These are phyloP conservation scores for Cryphonectria japonica DNA, from an alignment of 2,329 filamentous ascomycete genomes.

Conservation along the genomic window DNA sequence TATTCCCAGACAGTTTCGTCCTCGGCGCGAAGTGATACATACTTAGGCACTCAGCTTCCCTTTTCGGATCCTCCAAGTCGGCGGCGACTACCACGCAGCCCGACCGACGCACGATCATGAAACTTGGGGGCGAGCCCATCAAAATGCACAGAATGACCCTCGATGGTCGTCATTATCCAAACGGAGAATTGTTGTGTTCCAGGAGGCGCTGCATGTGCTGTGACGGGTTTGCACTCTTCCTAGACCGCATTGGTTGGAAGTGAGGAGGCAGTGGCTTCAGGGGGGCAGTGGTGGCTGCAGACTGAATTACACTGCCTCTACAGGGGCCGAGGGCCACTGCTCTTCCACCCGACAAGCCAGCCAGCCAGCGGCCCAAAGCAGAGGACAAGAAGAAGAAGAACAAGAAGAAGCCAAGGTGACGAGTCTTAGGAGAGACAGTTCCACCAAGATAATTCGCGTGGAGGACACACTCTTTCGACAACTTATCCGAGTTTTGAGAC, in stretches of 20 bases:
- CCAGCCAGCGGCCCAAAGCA: not conserved
- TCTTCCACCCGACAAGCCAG: not conserved
- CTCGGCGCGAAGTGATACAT: slow-evolving; percentile 4
- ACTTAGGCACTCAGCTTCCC: not conserved
- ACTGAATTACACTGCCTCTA: not conserved
- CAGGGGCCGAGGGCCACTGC: no score
- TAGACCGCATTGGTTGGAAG: not conserved
- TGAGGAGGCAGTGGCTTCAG: not conserved
- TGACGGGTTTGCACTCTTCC: not conserved
- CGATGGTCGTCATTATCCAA: not conserved
- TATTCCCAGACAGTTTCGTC: not conserved
- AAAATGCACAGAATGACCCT: not conserved
- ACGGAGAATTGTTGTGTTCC: not conserved
- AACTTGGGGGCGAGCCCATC: not conserved
- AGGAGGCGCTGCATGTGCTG: not conserved
- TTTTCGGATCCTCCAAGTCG: not conserved
- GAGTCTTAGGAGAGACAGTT: not conserved
- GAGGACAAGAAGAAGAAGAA: not conserved
- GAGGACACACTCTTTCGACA: not conserved
- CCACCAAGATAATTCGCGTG: not conserved
- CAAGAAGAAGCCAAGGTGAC: not conserved
- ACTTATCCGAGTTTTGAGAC: not conserved
- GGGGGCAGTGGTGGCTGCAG: not conserved
- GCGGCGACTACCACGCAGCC: not conserved
- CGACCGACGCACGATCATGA: not conserved